Conservation (phyloP, 2,329 filamentous ascomycete genomes). For the Ophiosphaerella herpotricha region DNA sequence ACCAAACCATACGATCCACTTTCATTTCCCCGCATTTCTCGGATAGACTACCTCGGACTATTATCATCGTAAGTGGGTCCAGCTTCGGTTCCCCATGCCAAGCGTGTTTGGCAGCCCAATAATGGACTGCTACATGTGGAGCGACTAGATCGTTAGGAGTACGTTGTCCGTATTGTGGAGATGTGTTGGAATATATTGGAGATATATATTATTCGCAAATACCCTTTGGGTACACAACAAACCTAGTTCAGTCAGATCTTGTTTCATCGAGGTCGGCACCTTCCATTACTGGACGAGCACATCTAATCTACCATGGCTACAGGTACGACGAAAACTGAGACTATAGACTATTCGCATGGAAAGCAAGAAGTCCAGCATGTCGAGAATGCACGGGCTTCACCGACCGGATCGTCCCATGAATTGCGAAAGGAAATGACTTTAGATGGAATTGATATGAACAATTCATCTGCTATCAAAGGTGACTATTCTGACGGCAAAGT, state of each 20-base stretch:
- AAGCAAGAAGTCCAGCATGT: conserved; percentile 30
- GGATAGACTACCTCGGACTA: conserved; percentile 26
- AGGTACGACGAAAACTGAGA: conserved; percentile 1
- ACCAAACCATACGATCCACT: conserved; percentile 5
- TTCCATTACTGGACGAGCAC: not conserved
- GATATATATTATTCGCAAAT: conserved; percentile 1
- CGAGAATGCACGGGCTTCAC: conserved; percentile 26
- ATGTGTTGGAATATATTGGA: not conserved
- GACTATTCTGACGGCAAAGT: conserved; percentile 49
- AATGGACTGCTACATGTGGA: not conserved
- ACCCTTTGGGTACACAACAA: not conserved
- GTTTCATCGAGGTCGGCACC: not conserved
- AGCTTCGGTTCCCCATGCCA: not conserved
- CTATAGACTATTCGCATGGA: conserved; percentile 21
- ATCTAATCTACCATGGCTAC: conserved; percentile 17
- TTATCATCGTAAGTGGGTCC: conserved; percentile 11
- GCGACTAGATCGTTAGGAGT: conserved; percentile 10
- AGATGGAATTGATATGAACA: conserved; percentile 41
- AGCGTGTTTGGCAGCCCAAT: not conserved
- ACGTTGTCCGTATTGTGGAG: conserved; percentile 10
- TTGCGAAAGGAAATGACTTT: conserved; percentile 31
- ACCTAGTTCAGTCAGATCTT: not conserved
- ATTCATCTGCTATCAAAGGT: conserved; percentile 43
- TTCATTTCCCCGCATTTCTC: conserved; percentile 31
- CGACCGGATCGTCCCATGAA: conserved; percentile 25